Percentiles rank a stretch among this genome's conserved stretches.
Conservation (phyloP, 1,284 basidiomycete genomes). For the Boletus holoroseus region DNA sequence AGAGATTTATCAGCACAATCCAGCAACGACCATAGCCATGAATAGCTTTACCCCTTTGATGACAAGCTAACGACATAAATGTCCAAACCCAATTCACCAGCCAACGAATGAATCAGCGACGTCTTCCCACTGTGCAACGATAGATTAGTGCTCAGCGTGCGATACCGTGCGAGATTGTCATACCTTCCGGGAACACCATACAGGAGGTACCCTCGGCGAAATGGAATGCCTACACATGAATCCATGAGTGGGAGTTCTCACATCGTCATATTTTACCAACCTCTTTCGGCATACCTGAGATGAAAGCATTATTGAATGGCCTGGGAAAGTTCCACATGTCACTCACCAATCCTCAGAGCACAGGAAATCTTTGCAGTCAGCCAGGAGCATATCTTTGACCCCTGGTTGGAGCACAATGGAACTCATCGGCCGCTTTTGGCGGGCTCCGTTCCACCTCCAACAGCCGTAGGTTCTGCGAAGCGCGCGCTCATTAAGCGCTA, state of each 20-base stretch:
- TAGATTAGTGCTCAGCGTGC: conserved; percentile 11
- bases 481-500: conserved; percentile 6
- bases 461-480: conserved; percentile 55
- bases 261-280: conserved; percentile 39
- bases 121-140: conserved; percentile 62
- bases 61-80: conserved; percentile 84
- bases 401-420: conserved; percentile 81
- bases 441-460: conserved; percentile 82
- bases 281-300: conserved; percentile 76
- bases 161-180: conserved; percentile 17
- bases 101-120: conserved; percentile 77
- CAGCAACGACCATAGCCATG: not conserved
- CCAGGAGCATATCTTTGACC: conserved; percentile 80
- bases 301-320: conserved; percentile 12
- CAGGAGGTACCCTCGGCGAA: conserved; percentile 77
- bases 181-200: conserved; percentile 81
- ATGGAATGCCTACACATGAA: conserved; percentile 62
- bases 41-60: conserved; percentile 64
- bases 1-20: conserved; percentile 11
- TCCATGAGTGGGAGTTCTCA: conserved; percentile 19
- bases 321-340: conserved; percentile 8
- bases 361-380: conserved; percentile 79
- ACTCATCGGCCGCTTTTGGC: conserved; percentile 80
- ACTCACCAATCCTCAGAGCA: conserved; percentile 76
- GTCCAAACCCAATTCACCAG: conserved; percentile 80